Evolutionary conservation across 805 yeast genomes (phyloP).

Genomic region (Scheffersomyces stipitis): DNA sequence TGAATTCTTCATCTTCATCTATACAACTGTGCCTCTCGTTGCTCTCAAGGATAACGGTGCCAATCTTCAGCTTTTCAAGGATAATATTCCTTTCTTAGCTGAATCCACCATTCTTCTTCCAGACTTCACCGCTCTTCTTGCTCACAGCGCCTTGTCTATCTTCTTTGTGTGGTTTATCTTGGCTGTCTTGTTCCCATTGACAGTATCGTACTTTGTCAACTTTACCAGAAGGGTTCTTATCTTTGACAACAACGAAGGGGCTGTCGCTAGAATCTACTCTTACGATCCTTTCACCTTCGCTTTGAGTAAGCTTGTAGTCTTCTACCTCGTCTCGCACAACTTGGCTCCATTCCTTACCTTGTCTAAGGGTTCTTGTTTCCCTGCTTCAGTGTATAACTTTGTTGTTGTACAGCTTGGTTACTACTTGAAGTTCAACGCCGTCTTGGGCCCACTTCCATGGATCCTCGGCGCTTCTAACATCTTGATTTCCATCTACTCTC

Average conservation of each 20-base stretch:
- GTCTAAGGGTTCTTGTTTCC: conserved; percentile 22
- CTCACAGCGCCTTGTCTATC: conserved; percentile 24
- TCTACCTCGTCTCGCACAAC: conserved; percentile 37
- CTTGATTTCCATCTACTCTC: conserved; percentile 51
- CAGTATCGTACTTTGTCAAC: conserved; percentile 51
- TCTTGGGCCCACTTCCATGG: conserved; percentile 49
- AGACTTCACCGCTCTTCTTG: conserved; percentile 35
- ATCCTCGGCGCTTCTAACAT: conserved; percentile 47
- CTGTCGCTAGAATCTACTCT: conserved; percentile 35
- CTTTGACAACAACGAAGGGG: conserved; percentile 32
- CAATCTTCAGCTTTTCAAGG: conserved; percentile 36
- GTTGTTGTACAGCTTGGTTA: conserved; percentile 36
- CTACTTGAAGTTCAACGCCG: conserved; percentile 32
- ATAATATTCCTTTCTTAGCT: conserved; percentile 25
- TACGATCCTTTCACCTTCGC: conserved; percentile 53
- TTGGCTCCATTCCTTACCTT: conserved; percentile 29
- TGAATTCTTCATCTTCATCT: conserved; percentile 33
- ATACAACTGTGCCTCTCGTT: conserved; percentile 34
- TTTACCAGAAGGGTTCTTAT: conserved; percentile 43
- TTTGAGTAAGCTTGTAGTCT: conserved; percentile 44
- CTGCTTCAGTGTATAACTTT: conserved; percentile 28
- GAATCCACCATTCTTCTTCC: conserved; percentile 25
- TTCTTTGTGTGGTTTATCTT: conserved; percentile 40
- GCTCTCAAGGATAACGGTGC: conserved; percentile 34
- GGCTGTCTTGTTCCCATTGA: conserved; percentile 42